Evolutionary conservation across 495 filamentous ascomycete genomes (phyloP).

Genomic region (Talaromyces borbonicus): DNA sequence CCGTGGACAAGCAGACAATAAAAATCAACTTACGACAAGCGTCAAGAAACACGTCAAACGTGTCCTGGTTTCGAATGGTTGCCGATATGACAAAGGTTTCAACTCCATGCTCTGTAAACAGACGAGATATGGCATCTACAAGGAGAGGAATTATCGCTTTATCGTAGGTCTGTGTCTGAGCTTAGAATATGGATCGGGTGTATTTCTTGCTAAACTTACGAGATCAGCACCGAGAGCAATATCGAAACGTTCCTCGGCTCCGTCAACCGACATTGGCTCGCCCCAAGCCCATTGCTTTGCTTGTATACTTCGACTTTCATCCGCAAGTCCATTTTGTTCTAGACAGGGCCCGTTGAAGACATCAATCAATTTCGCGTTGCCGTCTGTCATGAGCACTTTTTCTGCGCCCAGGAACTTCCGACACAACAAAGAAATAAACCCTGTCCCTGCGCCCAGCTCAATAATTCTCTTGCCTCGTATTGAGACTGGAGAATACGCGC

Average conservation of each 20-base stretch:
- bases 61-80: constrained; percentile 54
- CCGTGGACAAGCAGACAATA: neutral
- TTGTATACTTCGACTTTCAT: constrained; percentile 24
- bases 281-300: constrained; percentile 1
- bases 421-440: constrained; percentile 73
- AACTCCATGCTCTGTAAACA: constrained; percentile 41
- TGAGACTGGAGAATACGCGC: neutral
- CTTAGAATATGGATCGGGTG: neutral
- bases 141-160: constrained; percentile 45
- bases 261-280: neutral
- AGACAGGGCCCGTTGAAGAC: constrained; percentile 52
- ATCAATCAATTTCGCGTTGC: constrained; percentile 62
- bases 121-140: constrained; percentile 41
- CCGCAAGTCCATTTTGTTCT: constrained; percentile 50
- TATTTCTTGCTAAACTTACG: too few relatives aligned
- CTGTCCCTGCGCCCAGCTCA: constrained; percentile 87
- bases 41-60: constrained; percentile 44
- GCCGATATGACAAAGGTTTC: constrained; percentile 47
- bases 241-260: constrained; percentile 23
- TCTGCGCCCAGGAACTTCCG: constrained; percentile 58
- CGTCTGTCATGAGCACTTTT: constrained; percentile 68
- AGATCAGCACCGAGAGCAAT: constrained; percentile 42
- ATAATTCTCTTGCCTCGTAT: constrained; percentile 53
- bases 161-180: constrained; percentile 51
- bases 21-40: constrained; percentile 42